These are phyloP conservation scores for Wickerhamomyces chambardii DNA, from an alignment of 805 yeast species.

Conservation along the genomic window DNA sequence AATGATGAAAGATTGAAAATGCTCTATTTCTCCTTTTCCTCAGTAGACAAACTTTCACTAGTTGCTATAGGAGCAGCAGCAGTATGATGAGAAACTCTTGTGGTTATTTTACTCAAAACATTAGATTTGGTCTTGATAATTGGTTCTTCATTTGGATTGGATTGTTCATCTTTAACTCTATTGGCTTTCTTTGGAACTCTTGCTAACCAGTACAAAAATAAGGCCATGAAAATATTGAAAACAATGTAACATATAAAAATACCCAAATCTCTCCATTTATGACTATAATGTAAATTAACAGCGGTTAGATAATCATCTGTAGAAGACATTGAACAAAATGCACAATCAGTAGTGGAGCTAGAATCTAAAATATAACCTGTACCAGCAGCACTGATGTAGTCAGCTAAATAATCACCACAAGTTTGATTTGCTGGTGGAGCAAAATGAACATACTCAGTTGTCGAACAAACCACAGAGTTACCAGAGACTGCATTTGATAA, in stretches of 20 bases:
- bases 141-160: background rate
- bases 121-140: too few species aligned
- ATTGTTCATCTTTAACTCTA: conserved; percentile 18
- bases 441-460: conserved; percentile 36
- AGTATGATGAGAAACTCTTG: background rate
- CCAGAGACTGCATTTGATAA: conserved; percentile 48
- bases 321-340: conserved; percentile 44
- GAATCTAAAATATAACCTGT: conserved; percentile 9
- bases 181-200: conserved; percentile 63
- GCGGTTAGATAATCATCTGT: conserved; percentile 52
- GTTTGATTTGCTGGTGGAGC: conserved; percentile 45
- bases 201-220: conserved; percentile 48
- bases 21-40: too few species aligned
- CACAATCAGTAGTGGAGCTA: conserved; percentile 46
- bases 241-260: conserved; percentile 35
- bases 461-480: conserved; percentile 35
- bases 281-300: conserved; percentile 28
- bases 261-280: conserved; percentile 64
- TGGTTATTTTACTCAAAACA: background rate
- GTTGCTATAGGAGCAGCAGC: background rate
- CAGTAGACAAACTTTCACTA: too few species aligned
- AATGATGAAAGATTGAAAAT: too few species aligned
- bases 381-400: conserved; percentile 22
- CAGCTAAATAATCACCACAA: conserved; percentile 44
- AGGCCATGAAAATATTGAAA: conserved; percentile 31